phyloP scores from a whole-genome alignment of 2,329 filamentous ascomycete genomes.

The Talaromyces sp. region DNA sequence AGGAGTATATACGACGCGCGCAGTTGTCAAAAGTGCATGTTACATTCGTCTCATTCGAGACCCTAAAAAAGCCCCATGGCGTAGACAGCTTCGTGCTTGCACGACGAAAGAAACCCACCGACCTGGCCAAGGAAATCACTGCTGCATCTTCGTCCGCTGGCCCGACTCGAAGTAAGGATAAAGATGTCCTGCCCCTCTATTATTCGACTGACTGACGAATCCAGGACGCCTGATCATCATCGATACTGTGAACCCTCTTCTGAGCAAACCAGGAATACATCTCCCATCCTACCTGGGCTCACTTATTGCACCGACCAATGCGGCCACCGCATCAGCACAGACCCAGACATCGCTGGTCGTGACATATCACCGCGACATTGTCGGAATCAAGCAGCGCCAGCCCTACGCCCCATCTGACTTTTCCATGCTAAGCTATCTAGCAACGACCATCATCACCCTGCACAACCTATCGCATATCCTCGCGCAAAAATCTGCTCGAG shows the following conservation, averaged over 20 bases:
- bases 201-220: not conserved
- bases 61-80: conserved; percentile 58
- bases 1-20: conserved; percentile 70
- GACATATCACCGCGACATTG: conserved; percentile 78
- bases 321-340: conserved; percentile 17
- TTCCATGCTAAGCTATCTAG: conserved; percentile 71
- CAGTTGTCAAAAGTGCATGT: conserved; percentile 63
- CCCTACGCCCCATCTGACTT: conserved; percentile 60
- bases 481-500: conserved; percentile 66
- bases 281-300: conserved; percentile 66
- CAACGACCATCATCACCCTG: conserved; percentile 76
- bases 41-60: conserved; percentile 74
- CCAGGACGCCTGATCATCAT: conserved; percentile 70
- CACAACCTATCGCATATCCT: conserved; percentile 71
- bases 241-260: conserved; percentile 70
- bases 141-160: conserved; percentile 26
- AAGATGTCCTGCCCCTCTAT: not conserved
- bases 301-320: conserved; percentile 53
- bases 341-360: conserved; percentile 63
- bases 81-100: conserved; percentile 65
- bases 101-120: conserved; percentile 52
- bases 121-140: conserved; percentile 57
- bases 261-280: conserved; percentile 47
- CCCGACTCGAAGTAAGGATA: conserved; percentile 24
- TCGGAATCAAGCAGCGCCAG: conserved; percentile 41